Conservation (phyloP, 345 rosid genomes). For the Leavenworthia alabamica region DNA sequence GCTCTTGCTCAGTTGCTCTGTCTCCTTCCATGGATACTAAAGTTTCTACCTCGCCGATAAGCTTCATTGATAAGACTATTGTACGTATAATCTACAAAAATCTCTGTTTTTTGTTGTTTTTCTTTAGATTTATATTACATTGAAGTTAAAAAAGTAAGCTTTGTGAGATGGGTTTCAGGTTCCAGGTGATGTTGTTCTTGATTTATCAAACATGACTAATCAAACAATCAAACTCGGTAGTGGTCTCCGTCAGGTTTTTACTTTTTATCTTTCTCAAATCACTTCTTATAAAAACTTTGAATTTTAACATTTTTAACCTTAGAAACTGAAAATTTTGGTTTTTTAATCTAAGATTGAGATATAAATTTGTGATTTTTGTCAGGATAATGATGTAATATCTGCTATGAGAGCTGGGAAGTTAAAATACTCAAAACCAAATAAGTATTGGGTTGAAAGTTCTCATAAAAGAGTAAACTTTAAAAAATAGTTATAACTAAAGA, state of each 20-base stretch:
- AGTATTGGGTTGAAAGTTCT: slow-evolving; percentile 45
- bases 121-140: background rate
- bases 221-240: slow-evolving; percentile 79
- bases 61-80: slow-evolving; percentile 45
- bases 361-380: background rate
- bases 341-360: background rate
- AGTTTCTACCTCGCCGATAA: slow-evolving; percentile 25
- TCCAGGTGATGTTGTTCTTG: slow-evolving; percentile 80
- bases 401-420: slow-evolving; percentile 68
- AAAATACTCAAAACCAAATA: slow-evolving; percentile 49
- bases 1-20: too few relatives aligned
- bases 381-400: slow-evolving; percentile 65
- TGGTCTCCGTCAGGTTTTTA: slow-evolving; percentile 71
- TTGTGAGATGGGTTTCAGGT: slow-evolving; percentile 34
- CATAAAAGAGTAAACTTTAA: slow-evolving; percentile 73
- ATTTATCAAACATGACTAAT: slow-evolving; percentile 57
- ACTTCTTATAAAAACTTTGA: background rate
- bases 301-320: background rate
- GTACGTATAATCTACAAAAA: slow-evolving; percentile 29
- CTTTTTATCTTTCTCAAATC: background rate
- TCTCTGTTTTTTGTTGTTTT: background rate
- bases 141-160: background rate
- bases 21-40: slow-evolving; percentile 32
- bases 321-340: background rate
- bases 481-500: background rate